Percentiles rank a stretch among this genome's conserved stretches.
phyloP scores from a whole-genome alignment of 2,329 filamentous ascomycete genomes.

The Hirsutella rhossiliensis region DNA sequence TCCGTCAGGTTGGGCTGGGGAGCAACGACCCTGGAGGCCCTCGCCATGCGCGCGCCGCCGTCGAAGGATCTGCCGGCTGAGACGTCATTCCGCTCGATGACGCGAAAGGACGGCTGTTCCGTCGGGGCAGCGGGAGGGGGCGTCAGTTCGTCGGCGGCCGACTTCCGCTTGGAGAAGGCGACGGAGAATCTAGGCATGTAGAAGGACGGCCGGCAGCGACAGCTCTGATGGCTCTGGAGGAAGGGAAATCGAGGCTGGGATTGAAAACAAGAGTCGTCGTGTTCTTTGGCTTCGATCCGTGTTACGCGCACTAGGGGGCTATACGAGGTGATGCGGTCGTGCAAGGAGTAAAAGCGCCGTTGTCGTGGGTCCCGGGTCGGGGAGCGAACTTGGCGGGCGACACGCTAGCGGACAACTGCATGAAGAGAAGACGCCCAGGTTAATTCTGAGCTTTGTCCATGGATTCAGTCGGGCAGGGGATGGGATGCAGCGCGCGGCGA shows the following conservation, averaged over 20 bases:
- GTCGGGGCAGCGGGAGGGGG: conserved; percentile 23
- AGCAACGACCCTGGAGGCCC: conserved; percentile 21
- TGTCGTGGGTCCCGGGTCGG: neutral
- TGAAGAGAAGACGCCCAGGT: conserved; percentile 3
- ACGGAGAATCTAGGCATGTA: conserved; percentile 53
- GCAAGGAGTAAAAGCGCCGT: conserved; percentile 1
- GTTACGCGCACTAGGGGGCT: neutral
- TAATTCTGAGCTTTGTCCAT: neutral
- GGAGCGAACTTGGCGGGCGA: neutral
- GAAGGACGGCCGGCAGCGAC: conserved; percentile 15
- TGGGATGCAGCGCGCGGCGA: neutral
- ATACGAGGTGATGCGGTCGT: conserved; percentile 3
- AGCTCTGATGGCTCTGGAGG: conserved; percentile 1
- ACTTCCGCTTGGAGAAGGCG: conserved; percentile 47
- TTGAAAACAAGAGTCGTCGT: neutral
- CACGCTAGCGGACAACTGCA: conserved; percentile 15
- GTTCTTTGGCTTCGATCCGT: neutral
- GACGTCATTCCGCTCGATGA: conserved; percentile 41
- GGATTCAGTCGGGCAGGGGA: neutral
- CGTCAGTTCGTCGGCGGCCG: conserved; percentile 41
- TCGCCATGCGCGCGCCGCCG: conserved; percentile 31
- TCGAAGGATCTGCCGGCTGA: conserved; percentile 35
- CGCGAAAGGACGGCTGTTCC: conserved; percentile 44
- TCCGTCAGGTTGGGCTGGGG: conserved; percentile 25
- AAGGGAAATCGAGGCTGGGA: neutral